A percentile compares a stretch with the other conserved stretches of the same genome.
These are phyloP conservation scores for Nicotiana otophora DNA, from an alignment of 257 asterid species.

Conservation along the genomic window DNA sequence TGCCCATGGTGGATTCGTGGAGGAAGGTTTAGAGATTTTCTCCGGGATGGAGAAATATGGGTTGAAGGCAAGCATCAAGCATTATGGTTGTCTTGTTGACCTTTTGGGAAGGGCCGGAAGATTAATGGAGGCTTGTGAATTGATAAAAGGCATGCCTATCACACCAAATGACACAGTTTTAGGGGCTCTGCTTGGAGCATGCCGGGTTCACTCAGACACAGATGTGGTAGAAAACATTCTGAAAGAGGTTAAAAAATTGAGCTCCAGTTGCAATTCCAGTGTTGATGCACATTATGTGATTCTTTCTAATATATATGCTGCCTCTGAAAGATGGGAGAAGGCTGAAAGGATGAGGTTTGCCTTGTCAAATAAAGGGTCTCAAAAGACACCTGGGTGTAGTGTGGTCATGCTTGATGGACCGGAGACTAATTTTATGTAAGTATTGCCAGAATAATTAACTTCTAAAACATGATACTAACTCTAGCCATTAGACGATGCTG, in stretches of 20 bases:
- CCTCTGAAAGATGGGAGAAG: conserved; percentile 74
- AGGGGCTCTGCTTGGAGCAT: conserved; percentile 78
- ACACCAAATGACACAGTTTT: conserved; percentile 50
- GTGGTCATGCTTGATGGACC: conserved; percentile 28
- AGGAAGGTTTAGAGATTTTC: conserved; percentile 58
- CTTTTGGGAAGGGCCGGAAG: conserved; percentile 75
- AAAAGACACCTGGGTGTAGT: conserved; percentile 56
- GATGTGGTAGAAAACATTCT: conserved; percentile 38
- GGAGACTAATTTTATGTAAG: not conserved
- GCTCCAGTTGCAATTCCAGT: conserved; percentile 4
- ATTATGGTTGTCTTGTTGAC: conserved; percentile 72
- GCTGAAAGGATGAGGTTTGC: conserved; percentile 50
- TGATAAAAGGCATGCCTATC: conserved; percentile 57
- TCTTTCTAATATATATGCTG: conserved; percentile 61
- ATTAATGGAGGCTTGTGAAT: conserved; percentile 49
- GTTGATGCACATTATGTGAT: conserved; percentile 44
- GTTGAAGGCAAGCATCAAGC: conserved; percentile 48
- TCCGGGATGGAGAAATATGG: conserved; percentile 53
- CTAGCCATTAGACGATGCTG: not conserved
- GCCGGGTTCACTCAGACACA: conserved; percentile 45
- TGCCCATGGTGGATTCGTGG: conserved; percentile 69
- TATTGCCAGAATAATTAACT: not conserved
- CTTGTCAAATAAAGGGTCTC: conserved; percentile 37
- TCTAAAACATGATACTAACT: not conserved
- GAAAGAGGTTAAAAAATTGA: conserved; percentile 30